phyloP scores from a whole-genome alignment of 2,329 filamentous ascomycete species.

The Mycogone perniciosa region DNA sequence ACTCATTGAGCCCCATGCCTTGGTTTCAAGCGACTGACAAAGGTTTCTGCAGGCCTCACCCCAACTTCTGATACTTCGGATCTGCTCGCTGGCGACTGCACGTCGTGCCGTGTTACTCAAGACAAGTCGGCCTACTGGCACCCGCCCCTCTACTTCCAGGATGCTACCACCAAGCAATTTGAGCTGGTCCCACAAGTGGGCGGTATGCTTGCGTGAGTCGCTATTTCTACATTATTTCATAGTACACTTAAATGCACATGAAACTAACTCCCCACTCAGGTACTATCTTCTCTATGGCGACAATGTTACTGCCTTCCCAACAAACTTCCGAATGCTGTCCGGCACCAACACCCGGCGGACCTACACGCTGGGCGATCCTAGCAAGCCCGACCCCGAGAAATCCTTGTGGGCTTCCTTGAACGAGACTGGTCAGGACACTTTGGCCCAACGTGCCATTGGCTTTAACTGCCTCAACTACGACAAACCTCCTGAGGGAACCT shows the following conservation, averaged over 20 bases:
- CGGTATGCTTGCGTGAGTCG: constrained; percentile 75
- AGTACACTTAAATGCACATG: neutral
- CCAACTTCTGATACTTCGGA: constrained; percentile 49
- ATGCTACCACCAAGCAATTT: constrained; percentile 55
- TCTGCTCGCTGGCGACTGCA: constrained; percentile 61
- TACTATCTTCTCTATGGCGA: constrained; percentile 75
- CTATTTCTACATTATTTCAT: neutral
- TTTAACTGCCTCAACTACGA: constrained; percentile 93
- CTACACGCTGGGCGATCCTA: constrained; percentile 63
- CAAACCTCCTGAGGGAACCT: constrained; percentile 58
- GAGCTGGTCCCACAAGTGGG: constrained; percentile 68
- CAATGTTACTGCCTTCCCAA: constrained; percentile 67
- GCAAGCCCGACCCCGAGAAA: constrained; percentile 57
- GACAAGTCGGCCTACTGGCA: constrained; percentile 90
- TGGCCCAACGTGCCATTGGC: constrained; percentile 76
- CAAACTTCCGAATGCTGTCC: constrained; percentile 74
- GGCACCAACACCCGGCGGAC: constrained; percentile 62
- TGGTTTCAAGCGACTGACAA: constrained; percentile 15
- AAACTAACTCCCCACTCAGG: constrained; percentile 32
- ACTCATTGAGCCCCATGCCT: neutral
- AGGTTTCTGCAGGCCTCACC: constrained; percentile 51
- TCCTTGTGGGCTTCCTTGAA: constrained; percentile 61
- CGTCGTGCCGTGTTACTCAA: constrained; percentile 70
- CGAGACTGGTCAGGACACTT: constrained; percentile 58
- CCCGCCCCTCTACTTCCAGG: constrained; percentile 70